Conservation (phyloP, 257 asterid genomes). For the Nicotiana undulata region DNA sequence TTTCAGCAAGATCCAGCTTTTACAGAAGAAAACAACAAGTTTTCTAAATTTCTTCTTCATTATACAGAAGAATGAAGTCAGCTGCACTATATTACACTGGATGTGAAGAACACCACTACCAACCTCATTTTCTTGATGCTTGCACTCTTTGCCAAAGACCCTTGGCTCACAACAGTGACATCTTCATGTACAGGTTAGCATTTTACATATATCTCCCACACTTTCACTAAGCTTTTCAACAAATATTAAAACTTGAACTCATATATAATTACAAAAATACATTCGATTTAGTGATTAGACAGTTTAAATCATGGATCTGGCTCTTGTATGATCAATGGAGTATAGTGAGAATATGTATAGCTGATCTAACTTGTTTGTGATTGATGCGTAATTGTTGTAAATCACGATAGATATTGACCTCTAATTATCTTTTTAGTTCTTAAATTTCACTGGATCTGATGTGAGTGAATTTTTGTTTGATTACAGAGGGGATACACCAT, state of each 20-base stretch:
- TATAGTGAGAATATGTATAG: neutral
- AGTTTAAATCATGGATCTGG: neutral
- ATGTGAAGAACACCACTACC: constrained; percentile 33
- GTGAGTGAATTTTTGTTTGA: neutral
- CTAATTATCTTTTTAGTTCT: neutral
- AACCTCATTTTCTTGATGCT: constrained; percentile 81
- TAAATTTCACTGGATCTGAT: neutral
- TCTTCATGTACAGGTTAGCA: constrained; percentile 91
- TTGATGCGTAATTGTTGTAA: neutral
- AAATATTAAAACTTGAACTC: neutral
- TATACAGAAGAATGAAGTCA: neutral
- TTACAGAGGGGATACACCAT: constrained; percentile 88
- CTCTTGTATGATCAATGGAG: neutral
- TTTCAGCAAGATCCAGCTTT: neutral
- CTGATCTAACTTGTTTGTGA: neutral
- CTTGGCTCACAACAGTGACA: constrained; percentile 60
- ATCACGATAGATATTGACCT: neutral
- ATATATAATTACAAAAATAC: neutral
- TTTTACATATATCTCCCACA: neutral
- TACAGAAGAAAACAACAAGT: neutral
- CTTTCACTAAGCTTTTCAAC: neutral
- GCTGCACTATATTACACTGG: constrained; percentile 32
- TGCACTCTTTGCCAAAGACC: constrained; percentile 66
- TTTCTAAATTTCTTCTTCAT: neutral
- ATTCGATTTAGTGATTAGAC: neutral